Base-by-base conservation (phyloP, 1,284 basidiomycete genomes). In the Tilletia caries region DNA sequence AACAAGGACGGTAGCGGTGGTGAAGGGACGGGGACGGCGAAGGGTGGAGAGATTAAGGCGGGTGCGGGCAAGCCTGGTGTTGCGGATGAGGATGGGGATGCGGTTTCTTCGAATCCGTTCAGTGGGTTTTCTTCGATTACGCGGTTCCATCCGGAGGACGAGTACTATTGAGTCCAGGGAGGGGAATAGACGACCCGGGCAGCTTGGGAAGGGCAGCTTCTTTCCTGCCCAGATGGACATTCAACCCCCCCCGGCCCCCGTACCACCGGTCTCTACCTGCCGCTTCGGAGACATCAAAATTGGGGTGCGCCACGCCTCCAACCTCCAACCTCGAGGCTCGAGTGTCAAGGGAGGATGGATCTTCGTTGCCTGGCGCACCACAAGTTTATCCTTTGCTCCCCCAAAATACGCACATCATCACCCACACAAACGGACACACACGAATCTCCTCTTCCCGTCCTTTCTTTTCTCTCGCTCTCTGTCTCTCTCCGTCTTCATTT, bases 1-100 rank as follows among this genome's bases (percentile, higher is more conserved):
- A 43, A 23, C 25, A 50, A 18, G 15, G 18, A 37, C 13, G 34
- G 48, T 52, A 50, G 48, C 52, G 43, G 60, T 32, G 41, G 27
- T 64, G 70, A 48, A 54, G 70, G 67, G 20, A 46, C 32, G 15
- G 52, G 54, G 43, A 18, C 18, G 34, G 60, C 65, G 52, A 37
- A 43, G 84, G 85, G 58, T 85, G 84, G 85, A 92, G 77, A 74
- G 37, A 78, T 79, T 69, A 75, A 74, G 64, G 79, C 79, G 2
- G 70, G 70, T 0, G 79, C 78, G 6, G 79, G 79, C 12, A 76
- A 80, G 69, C 78, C 75, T 70, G 71, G 75, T 52, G 75, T 77
- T 20, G 70, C 72, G 27, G 79, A 80, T 67, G 79, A 80, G 66
- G 79, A 79, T n/a, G 79, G 76, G 13, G 79, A 80, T 69, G 79